phyloP scores from a whole-genome alignment of 2,329 filamentous ascomycete genomes.

The Aspergillus amoenus region DNA sequence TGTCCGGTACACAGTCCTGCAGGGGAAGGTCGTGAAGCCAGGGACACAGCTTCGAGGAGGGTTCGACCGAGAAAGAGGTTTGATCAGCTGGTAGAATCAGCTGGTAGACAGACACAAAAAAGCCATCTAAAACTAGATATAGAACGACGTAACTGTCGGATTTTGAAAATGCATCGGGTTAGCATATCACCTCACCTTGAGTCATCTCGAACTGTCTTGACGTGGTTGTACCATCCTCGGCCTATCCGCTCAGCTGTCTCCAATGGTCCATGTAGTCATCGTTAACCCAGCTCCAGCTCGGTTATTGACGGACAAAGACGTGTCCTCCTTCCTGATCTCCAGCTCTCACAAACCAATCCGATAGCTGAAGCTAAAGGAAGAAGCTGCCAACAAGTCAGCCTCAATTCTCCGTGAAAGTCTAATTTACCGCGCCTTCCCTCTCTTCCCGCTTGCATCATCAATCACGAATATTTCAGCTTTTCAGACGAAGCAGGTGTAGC shows the following conservation, averaged over 20 bases:
- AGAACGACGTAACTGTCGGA: neutral
- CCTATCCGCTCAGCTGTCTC: neutral
- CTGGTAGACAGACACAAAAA: conserved; percentile 60
- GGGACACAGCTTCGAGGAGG: conserved; percentile 81
- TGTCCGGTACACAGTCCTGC: conserved; percentile 80
- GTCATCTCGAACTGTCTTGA: neutral
- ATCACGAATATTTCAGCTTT: neutral
- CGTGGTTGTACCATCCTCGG: neutral
- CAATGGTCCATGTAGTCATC: neutral
- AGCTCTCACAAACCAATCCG: neutral
- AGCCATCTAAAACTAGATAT: neutral
- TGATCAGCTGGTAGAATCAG: conserved; percentile 90
- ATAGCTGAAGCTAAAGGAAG: neutral
- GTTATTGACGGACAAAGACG: neutral
- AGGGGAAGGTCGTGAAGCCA: conserved; percentile 93
- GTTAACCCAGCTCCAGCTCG: neutral
- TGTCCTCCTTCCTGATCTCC: neutral
- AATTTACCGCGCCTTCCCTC: neutral
- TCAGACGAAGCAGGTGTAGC: neutral
- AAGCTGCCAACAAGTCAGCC: neutral
- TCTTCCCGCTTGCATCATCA: neutral
- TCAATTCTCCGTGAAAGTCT: neutral
- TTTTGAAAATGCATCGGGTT: neutral
- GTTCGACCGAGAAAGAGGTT: conserved; percentile 76
- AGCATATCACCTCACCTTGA: neutral